Evolutionary conservation across 2,329 filamentous ascomycete genomes (phyloP), one percentile per base, ranked within the genome.

Genomic region (Ophiosphaerella herpotricha): DNA sequence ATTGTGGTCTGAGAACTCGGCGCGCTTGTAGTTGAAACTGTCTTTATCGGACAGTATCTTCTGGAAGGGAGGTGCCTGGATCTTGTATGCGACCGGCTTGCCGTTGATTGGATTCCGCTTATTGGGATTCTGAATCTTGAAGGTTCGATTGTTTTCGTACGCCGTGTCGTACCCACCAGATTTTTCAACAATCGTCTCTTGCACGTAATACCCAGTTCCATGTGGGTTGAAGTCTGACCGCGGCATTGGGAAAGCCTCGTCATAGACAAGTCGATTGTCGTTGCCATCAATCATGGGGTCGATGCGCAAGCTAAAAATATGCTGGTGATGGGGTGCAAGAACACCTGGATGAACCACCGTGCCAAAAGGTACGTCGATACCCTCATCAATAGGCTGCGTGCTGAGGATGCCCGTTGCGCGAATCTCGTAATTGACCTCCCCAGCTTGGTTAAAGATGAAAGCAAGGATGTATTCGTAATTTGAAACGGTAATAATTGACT

Each of bases 381-480:
- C 84, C 51, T 86, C 81, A 50, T 88, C 85, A 56, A 88, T 85
- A 3, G 85, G 85, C 48, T 86, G 82, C 0, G 85, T 87, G 46
- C 82, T 85, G 14, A 89, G 75, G 50, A 89, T 87, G 5, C 86
- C 86, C 1, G 86, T 89, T 13, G 86, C 86, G 32, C 85, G 82
- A 37, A 87, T 83, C 67, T 89, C 86, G 62, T 88, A 86, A 57
- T 79, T 78, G 39, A 89, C 65, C 61, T 87, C 85, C 47, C 84
- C 86, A 2, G 85, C 85, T 66, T 89, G 86, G 67, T 88, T 87
- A 75, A 89, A 88, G 44, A 85, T 82, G 72, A 86, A 89, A 2
- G 85, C 85, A 33, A 89, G 78, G 59, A 89, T 87, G 65, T 89
- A 89, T 64, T 89, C 86, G 71, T 89, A 89, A 72, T 89, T 89